Base-by-base conservation (phyloP, 108 stramenopile species). In the Cyclostephanos tholiformis region DNA sequence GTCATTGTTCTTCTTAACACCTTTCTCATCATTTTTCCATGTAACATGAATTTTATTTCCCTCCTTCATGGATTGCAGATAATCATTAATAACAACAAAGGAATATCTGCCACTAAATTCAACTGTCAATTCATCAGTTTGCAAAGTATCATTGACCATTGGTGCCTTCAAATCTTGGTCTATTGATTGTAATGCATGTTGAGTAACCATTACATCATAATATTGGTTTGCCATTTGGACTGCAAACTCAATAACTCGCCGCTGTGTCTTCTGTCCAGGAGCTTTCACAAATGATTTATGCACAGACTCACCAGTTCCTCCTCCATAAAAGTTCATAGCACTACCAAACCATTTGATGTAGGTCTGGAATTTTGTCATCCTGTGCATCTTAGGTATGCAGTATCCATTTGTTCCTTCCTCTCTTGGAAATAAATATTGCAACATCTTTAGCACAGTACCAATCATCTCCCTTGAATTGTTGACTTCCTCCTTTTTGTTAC, bases 251-350 rank as follows among this genome's bases (percentile, higher is more conserved):
- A 0, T 2, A 6, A 60, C 35, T 14, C 59, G 16, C 23, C 59
- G 6, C 35, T 60, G 36, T 14, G 59, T 60, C 2, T 60, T 60
- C 23, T 17, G 14, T 1, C 59, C 59, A 2, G 59, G 36, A 2
- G 30, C 30, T 7, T 60, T 60, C 5, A 60, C 59, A 39, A 60
- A 60, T n/a, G 0, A 2, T 39, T 60, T 60, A 6, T 60, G 59
- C 9, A 2, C 5, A 6, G 59, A 27, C 17, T 60, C 59, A 19
- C 59, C 59, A 4, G 59, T 14, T n/a, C n/a, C n/a, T 38, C 59
- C 30, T 14, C 59, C 59, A 60, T 38, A 60, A 19, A 60, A 60
- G 17, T 60, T 60, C 17, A 60, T 60, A 8, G 36, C 59, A 25
- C 23, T 25, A 4, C 59, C 36, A 17, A 19, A 60, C 9, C 14